A percentile compares a stretch with the other conserved stretches of the same genome.
phyloP scores from a whole-genome alignment of 495 filamentous ascomycete genomes.

The Bombardia bombarda region DNA sequence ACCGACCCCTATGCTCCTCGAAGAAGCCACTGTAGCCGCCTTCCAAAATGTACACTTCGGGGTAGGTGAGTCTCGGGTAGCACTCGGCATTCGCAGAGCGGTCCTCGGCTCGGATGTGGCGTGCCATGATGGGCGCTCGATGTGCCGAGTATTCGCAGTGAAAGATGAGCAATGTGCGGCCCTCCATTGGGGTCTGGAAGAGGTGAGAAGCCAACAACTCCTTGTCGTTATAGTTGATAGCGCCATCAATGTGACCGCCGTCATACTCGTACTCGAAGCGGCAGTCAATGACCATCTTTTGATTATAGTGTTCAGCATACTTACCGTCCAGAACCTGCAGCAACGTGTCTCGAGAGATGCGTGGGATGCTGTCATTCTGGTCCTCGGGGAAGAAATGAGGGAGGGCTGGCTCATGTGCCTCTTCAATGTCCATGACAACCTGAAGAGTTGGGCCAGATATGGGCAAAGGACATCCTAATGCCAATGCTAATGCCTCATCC shows the following conservation, averaged over 20 bases:
- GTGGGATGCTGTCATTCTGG: constrained; percentile 73
- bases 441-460: constrained; percentile 40
- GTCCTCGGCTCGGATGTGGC: constrained; percentile 80
- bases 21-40: constrained; percentile 96
- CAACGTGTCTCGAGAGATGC: constrained; percentile 73
- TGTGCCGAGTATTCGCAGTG: constrained; percentile 99
- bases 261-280: constrained; percentile 98
- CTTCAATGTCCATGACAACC: constrained; percentile 69
- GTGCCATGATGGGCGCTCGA: constrained; percentile 93
- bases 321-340: constrained; percentile 81
- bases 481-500: constrained; percentile 47
- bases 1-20: constrained; percentile 62
- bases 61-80: constrained; percentile 85
- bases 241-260: constrained; percentile 88
- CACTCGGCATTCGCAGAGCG: constrained; percentile 69
- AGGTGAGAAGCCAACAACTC: constrained; percentile 71
- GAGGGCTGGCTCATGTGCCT: constrained; percentile 58
- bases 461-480: no score
- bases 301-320: constrained; percentile 63
- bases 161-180: constrained; percentile 75
- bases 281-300: constrained; percentile 85
- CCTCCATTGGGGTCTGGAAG: constrained; percentile 55
- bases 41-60: constrained; percentile 93
- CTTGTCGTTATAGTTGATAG: constrained; percentile 94
- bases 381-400: constrained; percentile 81